phyloP scores from a whole-genome alignment of 2,329 filamentous ascomycete genomes.

The Pyrenophora teres region DNA sequence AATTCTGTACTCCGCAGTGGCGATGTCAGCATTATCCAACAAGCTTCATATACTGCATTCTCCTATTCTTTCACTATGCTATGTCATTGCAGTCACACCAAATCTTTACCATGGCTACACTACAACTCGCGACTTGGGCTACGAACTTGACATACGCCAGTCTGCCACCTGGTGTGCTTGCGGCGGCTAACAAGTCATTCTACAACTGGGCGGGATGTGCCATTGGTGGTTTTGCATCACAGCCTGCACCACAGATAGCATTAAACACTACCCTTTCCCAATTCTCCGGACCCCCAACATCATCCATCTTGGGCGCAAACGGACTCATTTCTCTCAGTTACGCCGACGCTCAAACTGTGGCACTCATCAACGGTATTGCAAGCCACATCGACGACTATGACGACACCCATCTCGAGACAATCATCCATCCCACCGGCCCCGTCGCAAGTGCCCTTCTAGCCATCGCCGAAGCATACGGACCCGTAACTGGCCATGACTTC shows the following conservation, averaged over 20 bases:
- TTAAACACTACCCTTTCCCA: slow-evolving; percentile 39
- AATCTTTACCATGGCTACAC: no score
- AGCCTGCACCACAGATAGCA: slow-evolving; percentile 52
- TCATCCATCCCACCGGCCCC: slow-evolving; percentile 59
- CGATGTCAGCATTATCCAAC: no score
- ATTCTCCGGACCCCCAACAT: slow-evolving; percentile 48
- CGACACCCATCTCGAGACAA: slow-evolving; percentile 52
- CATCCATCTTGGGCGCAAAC: slow-evolving; percentile 45
- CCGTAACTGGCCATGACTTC: slow-evolving; percentile 54
- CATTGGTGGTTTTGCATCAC: slow-evolving; percentile 53
- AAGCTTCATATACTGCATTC: no score
- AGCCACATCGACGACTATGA: slow-evolving; percentile 63
- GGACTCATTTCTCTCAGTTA: slow-evolving; percentile 10
- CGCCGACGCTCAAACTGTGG: slow-evolving; percentile 55
- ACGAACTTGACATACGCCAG: background rate
- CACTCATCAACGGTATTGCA: slow-evolving; percentile 60
- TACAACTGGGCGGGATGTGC: slow-evolving; percentile 62
- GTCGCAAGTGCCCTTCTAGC: slow-evolving; percentile 58
- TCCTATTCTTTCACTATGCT: no score
- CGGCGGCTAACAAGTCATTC: slow-evolving; percentile 26
- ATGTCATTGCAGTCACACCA: no score
- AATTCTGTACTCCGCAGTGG: no score
- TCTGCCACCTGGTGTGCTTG: background rate
- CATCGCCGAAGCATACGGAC: slow-evolving; percentile 50
- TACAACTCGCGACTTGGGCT: background rate